phyloP scores from a whole-genome alignment of 2,329 filamentous ascomycete genomes.

The Orbilia brochopaga region DNA sequence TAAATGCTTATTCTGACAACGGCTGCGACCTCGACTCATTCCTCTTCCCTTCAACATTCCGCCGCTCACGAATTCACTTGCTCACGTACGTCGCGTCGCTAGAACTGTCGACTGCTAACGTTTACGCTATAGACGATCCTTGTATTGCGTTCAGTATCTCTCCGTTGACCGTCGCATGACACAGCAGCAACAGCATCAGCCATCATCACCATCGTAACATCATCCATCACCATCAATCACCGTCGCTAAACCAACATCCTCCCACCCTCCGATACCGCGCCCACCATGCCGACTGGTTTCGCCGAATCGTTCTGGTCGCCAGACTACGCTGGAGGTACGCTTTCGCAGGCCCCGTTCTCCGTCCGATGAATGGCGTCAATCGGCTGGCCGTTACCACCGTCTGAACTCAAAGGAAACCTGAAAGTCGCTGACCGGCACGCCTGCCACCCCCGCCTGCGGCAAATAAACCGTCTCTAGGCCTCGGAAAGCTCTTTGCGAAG shows the following conservation, averaged over 20 bases:
- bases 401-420: background rate
- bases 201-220: background rate
- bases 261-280: slow-evolving; percentile 8
- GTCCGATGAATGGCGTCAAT: slow-evolving; percentile 26
- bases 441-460: slow-evolving; percentile 22
- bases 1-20: background rate
- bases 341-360: slow-evolving; percentile 59
- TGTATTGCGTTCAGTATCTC: background rate
- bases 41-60: background rate
- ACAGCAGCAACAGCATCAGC: background rate
- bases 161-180: background rate
- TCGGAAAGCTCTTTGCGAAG: slow-evolving; percentile 94
- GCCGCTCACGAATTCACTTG: background rate
- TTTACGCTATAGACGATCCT: background rate
- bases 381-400: slow-evolving; percentile 9
- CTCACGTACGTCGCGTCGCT: background rate
- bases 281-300: slow-evolving; percentile 67
- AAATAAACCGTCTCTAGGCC: slow-evolving; percentile 62
- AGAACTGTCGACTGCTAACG: too few relatives aligned
- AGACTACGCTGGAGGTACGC: slow-evolving; percentile 90
- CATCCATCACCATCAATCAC: slow-evolving; percentile 1
- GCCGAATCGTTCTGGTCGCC: slow-evolving; percentile 96
- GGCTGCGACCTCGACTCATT: background rate
- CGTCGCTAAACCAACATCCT: slow-evolving; percentile 5
- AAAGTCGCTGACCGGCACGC: slow-evolving; percentile 27